Evolutionary conservation across 1,139 yeast species (phyloP).

Genomic region (Suhomyces yuchorum): DNA sequence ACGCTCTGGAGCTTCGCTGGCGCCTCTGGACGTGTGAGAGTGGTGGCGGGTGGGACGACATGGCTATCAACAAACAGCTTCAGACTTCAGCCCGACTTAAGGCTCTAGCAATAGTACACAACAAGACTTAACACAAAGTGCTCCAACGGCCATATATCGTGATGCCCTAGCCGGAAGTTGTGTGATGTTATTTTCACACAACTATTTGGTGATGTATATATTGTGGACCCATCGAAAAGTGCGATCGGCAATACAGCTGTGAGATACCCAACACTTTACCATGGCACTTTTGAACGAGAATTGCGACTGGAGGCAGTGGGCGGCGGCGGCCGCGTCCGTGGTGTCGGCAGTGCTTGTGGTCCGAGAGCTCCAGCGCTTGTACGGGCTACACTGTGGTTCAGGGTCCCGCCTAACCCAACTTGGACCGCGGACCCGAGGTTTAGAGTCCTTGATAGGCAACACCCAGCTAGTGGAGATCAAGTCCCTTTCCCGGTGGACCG

Average conservation of each 20-base stretch:
- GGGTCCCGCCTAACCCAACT: conserved; percentile 13
- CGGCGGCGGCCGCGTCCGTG: conserved; percentile 14
- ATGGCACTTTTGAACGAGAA: not conserved
- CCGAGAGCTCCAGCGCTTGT: conserved; percentile 10
- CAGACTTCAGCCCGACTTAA: not conserved
- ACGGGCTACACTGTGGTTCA: not conserved
- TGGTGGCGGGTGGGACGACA: not conserved
- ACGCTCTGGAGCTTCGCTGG: conserved; percentile 41
- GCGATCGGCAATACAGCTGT: conserved; percentile 1
- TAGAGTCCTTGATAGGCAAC: conserved; percentile 72
- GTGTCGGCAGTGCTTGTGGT: conserved; percentile 13
- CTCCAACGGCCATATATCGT: not conserved
- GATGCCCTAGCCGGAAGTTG: not conserved
- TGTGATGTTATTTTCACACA: not conserved
- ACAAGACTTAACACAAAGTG: not conserved
- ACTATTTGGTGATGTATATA: not conserved
- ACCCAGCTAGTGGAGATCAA: conserved; percentile 82
- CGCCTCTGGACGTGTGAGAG: conserved; percentile 1
- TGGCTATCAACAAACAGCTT: not conserved
- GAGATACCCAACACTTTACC: not conserved
- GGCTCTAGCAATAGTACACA: not conserved
- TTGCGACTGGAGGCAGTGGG: conserved; percentile 11
- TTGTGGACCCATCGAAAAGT: not conserved
- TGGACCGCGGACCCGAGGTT: conserved; percentile 41
- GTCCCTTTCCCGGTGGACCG: conserved; percentile 73